A percentile compares a stretch with the other conserved stretches of the same genome.
phyloP scores from a whole-genome alignment of 2,329 filamentous ascomycete genomes.

The Fusarium sp. region DNA sequence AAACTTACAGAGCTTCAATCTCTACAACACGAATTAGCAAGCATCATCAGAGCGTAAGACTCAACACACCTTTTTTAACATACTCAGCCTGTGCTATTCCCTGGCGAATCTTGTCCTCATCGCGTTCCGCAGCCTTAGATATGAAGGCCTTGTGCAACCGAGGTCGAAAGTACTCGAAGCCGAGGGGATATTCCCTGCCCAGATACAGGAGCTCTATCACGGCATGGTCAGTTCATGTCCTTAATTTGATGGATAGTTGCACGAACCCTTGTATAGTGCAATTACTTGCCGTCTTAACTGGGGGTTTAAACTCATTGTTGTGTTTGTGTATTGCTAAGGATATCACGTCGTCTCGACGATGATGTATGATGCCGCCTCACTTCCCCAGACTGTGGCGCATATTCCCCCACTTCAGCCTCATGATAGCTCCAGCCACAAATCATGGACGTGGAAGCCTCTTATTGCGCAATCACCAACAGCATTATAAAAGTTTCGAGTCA shows the following conservation, averaged over 20 bases:
- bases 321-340: constrained; percentile 17
- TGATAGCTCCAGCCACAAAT: constrained; percentile 40
- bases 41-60: accelerated
- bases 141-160: constrained; percentile 90
- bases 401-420: constrained; percentile 33
- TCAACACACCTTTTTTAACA: constrained; percentile 85
- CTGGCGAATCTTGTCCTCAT: constrained; percentile 82
- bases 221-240: constrained; percentile 1
- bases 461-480: not conserved
- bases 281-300: constrained; percentile 84
- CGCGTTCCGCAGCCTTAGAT: constrained; percentile 77
- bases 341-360: not conserved
- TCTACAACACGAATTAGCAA: constrained; percentile 66
- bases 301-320: constrained; percentile 59
- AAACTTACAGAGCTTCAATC: constrained; percentile 88
- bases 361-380: constrained; percentile 32
- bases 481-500: not conserved
- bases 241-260: not conserved
- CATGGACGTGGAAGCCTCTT: constrained; percentile 1
- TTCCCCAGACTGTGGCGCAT: constrained; percentile 33
- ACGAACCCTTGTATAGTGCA: constrained; percentile 86
- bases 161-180: constrained; percentile 84
- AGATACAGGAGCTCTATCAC: constrained; percentile 83
- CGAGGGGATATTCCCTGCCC: constrained; percentile 88
- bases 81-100: constrained; percentile 86